Evolutionary conservation across 495 filamentous ascomycete genomes (phyloP).

Genomic region (Penicillium manginii): DNA sequence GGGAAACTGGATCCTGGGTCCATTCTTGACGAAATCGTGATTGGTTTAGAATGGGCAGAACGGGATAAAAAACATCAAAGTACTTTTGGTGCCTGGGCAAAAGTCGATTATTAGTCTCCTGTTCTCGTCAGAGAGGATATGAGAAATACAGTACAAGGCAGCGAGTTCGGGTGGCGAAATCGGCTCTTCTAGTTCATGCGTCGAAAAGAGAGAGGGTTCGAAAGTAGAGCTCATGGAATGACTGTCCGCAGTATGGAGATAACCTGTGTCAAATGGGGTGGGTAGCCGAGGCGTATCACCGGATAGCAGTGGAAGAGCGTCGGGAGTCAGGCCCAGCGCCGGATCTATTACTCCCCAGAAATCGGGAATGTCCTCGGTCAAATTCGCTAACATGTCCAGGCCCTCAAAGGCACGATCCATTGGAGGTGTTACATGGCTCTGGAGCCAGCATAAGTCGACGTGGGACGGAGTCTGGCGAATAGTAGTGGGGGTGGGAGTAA

Average conservation of each 20-base stretch:
- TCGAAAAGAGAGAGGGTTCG: constrained; percentile 4
- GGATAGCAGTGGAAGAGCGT: constrained; percentile 7
- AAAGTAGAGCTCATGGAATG: constrained; percentile 1
- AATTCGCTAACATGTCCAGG: constrained; percentile 2
- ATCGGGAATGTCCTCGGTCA: constrained; percentile 7
- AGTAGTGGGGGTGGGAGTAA: too few species aligned
- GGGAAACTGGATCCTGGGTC: constrained; percentile 6
- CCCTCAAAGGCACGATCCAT: constrained; percentile 12
- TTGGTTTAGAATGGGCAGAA: constrained; percentile 17
- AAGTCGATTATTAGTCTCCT: constrained; percentile 4
- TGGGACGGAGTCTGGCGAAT: too few species aligned
- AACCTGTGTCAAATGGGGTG: constrained; percentile 6
- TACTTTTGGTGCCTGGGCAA: constrained; percentile 18
- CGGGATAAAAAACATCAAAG: constrained; percentile 17
- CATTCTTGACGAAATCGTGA: constrained; percentile 18
- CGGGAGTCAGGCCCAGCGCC: constrained; percentile 5
- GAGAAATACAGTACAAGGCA: constrained; percentile 6
- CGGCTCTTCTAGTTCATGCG: constrained; percentile 9
- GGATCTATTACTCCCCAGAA: constrained; percentile 6
- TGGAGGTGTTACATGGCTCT: constrained; percentile 9
- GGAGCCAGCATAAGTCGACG: constrained; percentile 6
- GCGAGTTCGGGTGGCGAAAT: constrained; percentile 7
- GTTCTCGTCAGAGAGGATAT: constrained; percentile 3
- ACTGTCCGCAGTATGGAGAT: background rate
- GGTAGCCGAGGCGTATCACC: constrained; percentile 6